Percentiles rank a stretch among this genome's conserved stretches.
phyloP scores from a whole-genome alignment of 495 filamentous ascomycete species.

The Venustampulla echinocandica region DNA sequence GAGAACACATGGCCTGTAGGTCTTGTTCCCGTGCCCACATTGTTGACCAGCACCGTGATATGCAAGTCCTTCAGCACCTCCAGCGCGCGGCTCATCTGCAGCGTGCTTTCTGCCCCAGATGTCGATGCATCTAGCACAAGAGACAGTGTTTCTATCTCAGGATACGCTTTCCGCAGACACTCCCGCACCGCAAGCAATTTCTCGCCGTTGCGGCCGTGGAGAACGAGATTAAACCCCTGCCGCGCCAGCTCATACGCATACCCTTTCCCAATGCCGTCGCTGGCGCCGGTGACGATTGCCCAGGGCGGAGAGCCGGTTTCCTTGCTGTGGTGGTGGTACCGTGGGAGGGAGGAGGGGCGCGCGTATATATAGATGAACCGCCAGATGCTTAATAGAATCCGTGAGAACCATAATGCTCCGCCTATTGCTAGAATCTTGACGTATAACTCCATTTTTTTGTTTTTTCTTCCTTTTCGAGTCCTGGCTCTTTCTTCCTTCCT shows the following conservation, averaged over 20 bases:
- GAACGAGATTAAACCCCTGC: slow-evolving; percentile 82
- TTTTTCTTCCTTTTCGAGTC: no score
- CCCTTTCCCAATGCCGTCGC: slow-evolving; percentile 92
- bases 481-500: no score
- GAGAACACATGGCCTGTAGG: slow-evolving; percentile 17
- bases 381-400: background rate
- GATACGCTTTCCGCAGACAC: slow-evolving; percentile 36
- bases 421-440: background rate
- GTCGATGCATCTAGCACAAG: slow-evolving; percentile 81
- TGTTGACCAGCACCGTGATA: slow-evolving; percentile 85
- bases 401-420: background rate
- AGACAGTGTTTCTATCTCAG: slow-evolving; percentile 51
- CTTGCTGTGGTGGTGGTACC: background rate
- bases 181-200: slow-evolving; percentile 69
- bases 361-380: background rate
- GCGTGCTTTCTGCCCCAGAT: slow-evolving; percentile 44
- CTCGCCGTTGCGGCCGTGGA: slow-evolving; percentile 82
- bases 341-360: background rate
- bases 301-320: slow-evolving; percentile 37
- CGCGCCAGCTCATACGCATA: slow-evolving; percentile 76
- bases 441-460: no score
- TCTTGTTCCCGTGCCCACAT: slow-evolving; percentile 44
- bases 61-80: slow-evolving; percentile 59
- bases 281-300: slow-evolving; percentile 90
- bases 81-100: slow-evolving; percentile 64